Evolutionary conservation across 306 rosid species (phyloP).

Genomic region (Chamaecrista fasciculata): DNA sequence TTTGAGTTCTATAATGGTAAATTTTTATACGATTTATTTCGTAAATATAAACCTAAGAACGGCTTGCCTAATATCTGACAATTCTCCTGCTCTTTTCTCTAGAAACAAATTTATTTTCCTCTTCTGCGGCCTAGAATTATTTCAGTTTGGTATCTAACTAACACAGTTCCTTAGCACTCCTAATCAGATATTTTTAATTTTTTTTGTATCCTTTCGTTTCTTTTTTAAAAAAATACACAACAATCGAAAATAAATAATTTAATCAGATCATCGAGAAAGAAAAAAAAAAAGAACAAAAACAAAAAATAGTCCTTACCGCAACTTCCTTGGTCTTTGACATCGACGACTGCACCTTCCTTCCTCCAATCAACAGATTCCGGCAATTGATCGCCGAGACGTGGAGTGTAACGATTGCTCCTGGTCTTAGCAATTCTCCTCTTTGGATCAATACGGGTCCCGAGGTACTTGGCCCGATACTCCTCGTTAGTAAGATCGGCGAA

Average conservation of each 20-base stretch:
- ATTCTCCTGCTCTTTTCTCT: not conserved
- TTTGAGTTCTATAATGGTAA: too few species aligned
- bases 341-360: constrained; percentile 69
- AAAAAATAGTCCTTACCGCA: constrained; percentile 65
- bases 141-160: not conserved
- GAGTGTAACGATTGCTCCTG: constrained; percentile 49
- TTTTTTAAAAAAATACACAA: not conserved
- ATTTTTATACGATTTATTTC: too few species aligned
- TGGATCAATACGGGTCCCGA: constrained; percentile 47
- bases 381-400: constrained; percentile 64
- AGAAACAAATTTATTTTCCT: not conserved
- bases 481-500: constrained; percentile 92
- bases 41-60: not conserved
- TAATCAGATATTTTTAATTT: not conserved
- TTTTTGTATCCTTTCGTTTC: not conserved
- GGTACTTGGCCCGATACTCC: constrained; percentile 66
- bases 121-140: not conserved
- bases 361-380: constrained; percentile 91
- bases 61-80: too few species aligned
- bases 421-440: constrained; percentile 38
- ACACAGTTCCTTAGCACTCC: not conserved
- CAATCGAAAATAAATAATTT: not conserved
- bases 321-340: constrained; percentile 81
- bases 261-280: not conserved
- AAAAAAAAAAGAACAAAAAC: not conserved